Percentiles rank a stretch among this genome's conserved stretches.
Conservation (phyloP, 345 rosid species). For the Diplotaxis tenuifolia region DNA sequence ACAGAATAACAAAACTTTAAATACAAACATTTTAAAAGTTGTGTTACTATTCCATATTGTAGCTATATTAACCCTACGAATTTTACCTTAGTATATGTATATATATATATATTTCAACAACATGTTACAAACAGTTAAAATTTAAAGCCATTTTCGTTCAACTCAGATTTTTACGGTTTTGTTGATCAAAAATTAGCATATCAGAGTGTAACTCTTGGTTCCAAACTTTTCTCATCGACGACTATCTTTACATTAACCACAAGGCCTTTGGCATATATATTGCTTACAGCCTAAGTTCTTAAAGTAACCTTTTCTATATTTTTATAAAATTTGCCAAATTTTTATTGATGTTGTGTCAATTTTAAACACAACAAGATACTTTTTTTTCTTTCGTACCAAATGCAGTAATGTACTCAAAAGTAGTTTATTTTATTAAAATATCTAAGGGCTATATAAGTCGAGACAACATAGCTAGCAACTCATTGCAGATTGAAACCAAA, state of each 20-base stretch:
- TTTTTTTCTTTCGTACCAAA: slow-evolving; percentile 24
- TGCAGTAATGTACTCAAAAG: slow-evolving; percentile 17
- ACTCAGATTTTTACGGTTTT: not conserved
- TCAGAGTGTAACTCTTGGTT: not conserved
- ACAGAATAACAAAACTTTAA: not conserved
- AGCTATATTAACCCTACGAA: not conserved
- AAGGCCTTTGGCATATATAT: slow-evolving; percentile 27
- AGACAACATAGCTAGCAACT: slow-evolving; percentile 17
- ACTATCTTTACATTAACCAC: slow-evolving; percentile 9
- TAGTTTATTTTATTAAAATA: slow-evolving; percentile 7
- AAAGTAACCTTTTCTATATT: slow-evolving; percentile 12
- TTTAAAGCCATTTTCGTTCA: not conserved
- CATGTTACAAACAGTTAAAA: not conserved
- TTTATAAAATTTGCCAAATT: not conserved
- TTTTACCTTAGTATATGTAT: not conserved
- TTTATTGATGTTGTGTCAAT: not conserved
- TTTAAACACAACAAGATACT: slow-evolving; percentile 1
- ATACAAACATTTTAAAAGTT: not conserved
- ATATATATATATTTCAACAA: not conserved
- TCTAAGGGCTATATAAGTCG: slow-evolving; percentile 19
- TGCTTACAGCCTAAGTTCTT: slow-evolving; percentile 37
- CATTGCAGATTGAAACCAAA: slow-evolving; percentile 21
- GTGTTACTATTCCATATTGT: not conserved
- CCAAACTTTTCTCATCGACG: not conserved
- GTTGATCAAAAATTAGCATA: not conserved